phyloP scores from a whole-genome alignment of 2,329 filamentous ascomycete genomes.

The Elsinoe australis region DNA sequence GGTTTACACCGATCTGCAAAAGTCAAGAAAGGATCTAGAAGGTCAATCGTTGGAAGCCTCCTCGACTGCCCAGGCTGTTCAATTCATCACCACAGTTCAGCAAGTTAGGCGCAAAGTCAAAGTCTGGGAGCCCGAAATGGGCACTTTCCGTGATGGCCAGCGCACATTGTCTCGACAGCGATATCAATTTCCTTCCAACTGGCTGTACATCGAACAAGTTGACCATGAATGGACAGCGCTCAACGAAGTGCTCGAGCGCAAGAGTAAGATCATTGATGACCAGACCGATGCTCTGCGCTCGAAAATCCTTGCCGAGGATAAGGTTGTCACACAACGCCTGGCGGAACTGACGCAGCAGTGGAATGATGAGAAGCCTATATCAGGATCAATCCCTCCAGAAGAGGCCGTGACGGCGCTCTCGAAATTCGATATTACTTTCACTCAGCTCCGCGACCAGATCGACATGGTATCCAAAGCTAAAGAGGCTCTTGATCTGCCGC shows the following conservation, averaged over 20 bases:
- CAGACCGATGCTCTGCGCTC: constrained; percentile 91
- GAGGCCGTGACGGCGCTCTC: constrained; percentile 75
- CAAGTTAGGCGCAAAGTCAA: constrained; percentile 91
- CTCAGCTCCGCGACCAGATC: constrained; percentile 74
- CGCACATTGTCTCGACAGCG: constrained; percentile 84
- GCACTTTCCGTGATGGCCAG: constrained; percentile 91
- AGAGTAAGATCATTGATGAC: constrained; percentile 91
- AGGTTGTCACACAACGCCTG: constrained; percentile 82
- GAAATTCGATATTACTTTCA: constrained; percentile 77
- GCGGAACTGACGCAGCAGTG: constrained; percentile 75
- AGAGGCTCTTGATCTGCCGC: constrained; percentile 85
- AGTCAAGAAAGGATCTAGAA: constrained; percentile 83
- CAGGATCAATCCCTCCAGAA: constrained; percentile 83
- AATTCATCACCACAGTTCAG: constrained; percentile 97
- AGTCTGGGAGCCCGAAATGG: constrained; percentile 89
- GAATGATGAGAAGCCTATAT: constrained; percentile 95
- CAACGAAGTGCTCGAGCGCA: constrained; percentile 83
- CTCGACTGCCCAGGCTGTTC: constrained; percentile 92
- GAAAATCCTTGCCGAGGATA: constrained; percentile 91
- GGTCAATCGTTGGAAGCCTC: constrained; percentile 85
- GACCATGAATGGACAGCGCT: constrained; percentile 92
- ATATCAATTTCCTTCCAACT: constrained; percentile 88
- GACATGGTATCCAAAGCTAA: constrained; percentile 95
- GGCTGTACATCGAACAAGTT: constrained; percentile 93
- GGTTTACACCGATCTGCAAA: constrained; percentile 83